Percentiles rank a stretch among this genome's conserved stretches.
phyloP scores from a whole-genome alignment of 176 grass and related monocot species.

The Oryza rufipogon region DNA sequence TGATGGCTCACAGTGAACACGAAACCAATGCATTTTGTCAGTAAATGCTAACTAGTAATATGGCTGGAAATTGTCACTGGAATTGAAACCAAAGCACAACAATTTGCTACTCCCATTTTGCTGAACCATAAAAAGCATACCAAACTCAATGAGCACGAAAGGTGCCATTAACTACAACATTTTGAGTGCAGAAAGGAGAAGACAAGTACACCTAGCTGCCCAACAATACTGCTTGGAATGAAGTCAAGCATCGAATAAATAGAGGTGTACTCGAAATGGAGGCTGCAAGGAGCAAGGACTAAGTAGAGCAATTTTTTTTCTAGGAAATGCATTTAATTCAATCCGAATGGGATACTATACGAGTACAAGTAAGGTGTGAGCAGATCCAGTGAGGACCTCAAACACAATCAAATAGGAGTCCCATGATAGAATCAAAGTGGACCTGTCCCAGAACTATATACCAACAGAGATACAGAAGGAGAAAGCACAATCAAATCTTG shows the following conservation, averaged over 20 bases:
- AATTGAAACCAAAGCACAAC: not conserved
- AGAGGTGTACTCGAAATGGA: slow-evolving; percentile 34
- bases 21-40: slow-evolving; percentile 12
- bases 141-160: slow-evolving; percentile 10
- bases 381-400: slow-evolving; percentile 23
- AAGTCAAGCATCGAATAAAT: slow-evolving; percentile 28
- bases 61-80: not conserved
- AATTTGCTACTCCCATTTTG: not conserved
- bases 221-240: slow-evolving; percentile 12
- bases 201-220: not conserved
- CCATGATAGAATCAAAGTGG: slow-evolving; percentile 9
- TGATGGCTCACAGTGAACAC: not conserved
- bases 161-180: not conserved
- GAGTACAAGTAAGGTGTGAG: slow-evolving; percentile 8
- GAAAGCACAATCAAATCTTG: slow-evolving; percentile 33
- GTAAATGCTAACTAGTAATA: not conserved
- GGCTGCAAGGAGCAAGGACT: slow-evolving; percentile 28
- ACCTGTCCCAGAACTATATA: not conserved
- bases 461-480: not conserved
- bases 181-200: not conserved
- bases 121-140: slow-evolving; percentile 10
- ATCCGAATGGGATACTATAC: slow-evolving; percentile 4
- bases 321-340: slow-evolving; percentile 33
- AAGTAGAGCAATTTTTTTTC: slow-evolving; percentile 31
- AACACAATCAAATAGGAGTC: not conserved